Percentiles rank a stretch among this genome's conserved stretches.
Conservation (phyloP, 2,329 filamentous ascomycete species). For the Cercospora sojina region DNA sequence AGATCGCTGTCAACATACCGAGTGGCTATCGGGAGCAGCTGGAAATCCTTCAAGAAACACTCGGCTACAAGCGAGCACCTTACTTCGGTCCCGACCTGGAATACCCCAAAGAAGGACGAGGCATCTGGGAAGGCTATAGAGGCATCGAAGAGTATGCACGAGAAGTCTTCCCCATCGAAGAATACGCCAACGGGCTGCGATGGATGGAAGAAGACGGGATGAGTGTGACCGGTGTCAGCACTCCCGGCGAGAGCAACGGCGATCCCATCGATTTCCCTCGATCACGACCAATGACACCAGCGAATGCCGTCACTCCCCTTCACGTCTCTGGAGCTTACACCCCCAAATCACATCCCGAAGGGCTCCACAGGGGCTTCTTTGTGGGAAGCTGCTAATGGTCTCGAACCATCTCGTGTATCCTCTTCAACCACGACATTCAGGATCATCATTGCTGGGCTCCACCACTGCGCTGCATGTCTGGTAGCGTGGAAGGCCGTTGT, state of each 20-base stretch:
- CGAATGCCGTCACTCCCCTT: constrained; percentile 23
- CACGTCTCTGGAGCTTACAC: constrained; percentile 38
- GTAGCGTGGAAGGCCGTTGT: background rate
- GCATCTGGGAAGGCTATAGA: constrained; percentile 87
- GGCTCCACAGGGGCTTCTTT: constrained; percentile 32
- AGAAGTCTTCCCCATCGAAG: constrained; percentile 91
- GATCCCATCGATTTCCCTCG: constrained; percentile 22
- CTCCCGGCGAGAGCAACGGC: constrained; percentile 26
- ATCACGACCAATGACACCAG: constrained; percentile 34
- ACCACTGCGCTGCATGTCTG: background rate
- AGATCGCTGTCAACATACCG: constrained; percentile 82
- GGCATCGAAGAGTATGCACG: constrained; percentile 91
- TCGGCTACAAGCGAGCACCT: constrained; percentile 59
- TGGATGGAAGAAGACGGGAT: constrained; percentile 71
- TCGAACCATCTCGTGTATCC: background rate
- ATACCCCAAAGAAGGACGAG: constrained; percentile 68
- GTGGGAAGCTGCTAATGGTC: constrained; percentile 32
- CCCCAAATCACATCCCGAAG: constrained; percentile 36
- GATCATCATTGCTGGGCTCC: background rate
- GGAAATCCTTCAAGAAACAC: constrained; percentile 60
- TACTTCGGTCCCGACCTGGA: constrained; percentile 64
- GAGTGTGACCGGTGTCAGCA: constrained; percentile 17
- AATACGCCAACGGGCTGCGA: constrained; percentile 86
- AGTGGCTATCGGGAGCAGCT: constrained; percentile 86
- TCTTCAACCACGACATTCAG: background rate